phyloP scores from a whole-genome alignment of 768 basidiomycete genomes.

The Exidia glandulosa region DNA sequence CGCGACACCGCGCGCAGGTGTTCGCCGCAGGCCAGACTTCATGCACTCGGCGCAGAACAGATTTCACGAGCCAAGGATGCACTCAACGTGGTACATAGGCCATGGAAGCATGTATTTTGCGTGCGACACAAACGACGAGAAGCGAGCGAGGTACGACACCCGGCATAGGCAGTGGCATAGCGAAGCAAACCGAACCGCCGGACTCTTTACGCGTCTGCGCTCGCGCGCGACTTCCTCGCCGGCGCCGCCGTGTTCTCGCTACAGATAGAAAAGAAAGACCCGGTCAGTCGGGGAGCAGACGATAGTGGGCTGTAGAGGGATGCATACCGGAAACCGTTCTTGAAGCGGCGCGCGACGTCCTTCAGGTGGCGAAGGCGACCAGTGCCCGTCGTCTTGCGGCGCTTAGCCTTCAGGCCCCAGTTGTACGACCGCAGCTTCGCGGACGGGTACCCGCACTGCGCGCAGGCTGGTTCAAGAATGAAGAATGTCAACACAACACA shows the following conservation, averaged over 20 bases:
- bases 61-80: too few relatives aligned
- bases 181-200: not conserved
- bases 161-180: not conserved
- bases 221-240: not conserved
- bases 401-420: slow-evolving; percentile 99
- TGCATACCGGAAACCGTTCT: slow-evolving; percentile 89
- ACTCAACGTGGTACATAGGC: not conserved
- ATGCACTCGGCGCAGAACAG: too few relatives aligned
- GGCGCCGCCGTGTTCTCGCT: slow-evolving; percentile 5
- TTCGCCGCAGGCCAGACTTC: too few relatives aligned
- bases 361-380: slow-evolving; percentile 94
- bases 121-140: not conserved
- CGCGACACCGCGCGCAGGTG: too few relatives aligned
- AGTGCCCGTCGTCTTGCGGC: slow-evolving; percentile 98
- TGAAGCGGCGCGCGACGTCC: slow-evolving; percentile 88
- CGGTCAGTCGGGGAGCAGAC: not conserved
- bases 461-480: slow-evolving; percentile 52
- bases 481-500: not conserved
- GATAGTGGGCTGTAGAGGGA: not conserved
- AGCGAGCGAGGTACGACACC: not conserved
- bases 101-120: not conserved
- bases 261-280: not conserved
- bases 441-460: slow-evolving; percentile 91
- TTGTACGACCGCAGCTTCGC: slow-evolving; percentile 93
- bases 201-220: not conserved